Evolutionary conservation across 768 basidiomycete species (phyloP).

Genomic region (Fomitopsis serialis): DNA sequence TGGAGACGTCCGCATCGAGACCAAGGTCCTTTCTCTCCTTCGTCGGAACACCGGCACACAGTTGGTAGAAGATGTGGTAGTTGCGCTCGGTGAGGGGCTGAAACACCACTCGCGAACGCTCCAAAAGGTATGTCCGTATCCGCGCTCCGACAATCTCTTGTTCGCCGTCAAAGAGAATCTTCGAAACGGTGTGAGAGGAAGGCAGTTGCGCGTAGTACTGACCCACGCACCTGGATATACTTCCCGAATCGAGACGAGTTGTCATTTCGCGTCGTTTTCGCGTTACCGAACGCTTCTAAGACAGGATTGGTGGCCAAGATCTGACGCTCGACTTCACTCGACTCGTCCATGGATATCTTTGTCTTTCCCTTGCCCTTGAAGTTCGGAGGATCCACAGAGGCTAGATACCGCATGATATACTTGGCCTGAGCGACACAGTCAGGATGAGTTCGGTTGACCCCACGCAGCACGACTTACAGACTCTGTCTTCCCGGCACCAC

Average conservation of each 20-base stretch:
- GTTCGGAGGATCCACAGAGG: slow-evolving; percentile 87
- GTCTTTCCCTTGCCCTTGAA: slow-evolving; percentile 55
- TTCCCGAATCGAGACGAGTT: slow-evolving; percentile 99
- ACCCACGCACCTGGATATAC: slow-evolving; percentile 84
- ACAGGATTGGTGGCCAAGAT: slow-evolving; percentile 99
- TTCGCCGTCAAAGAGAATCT: slow-evolving; percentile 95
- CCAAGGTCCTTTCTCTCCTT: slow-evolving; percentile 96
- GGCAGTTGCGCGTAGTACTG: background rate
- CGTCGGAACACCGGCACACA: slow-evolving; percentile 92
- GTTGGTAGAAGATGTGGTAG: slow-evolving; percentile 99
- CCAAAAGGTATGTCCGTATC: slow-evolving; percentile 97
- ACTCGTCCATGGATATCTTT: slow-evolving; percentile 74
- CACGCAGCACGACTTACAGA: slow-evolving; percentile 51
- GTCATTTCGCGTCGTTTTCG: slow-evolving; percentile 98
- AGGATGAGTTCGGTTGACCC: background rate
- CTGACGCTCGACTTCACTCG: slow-evolving; percentile 93
- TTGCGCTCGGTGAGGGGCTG: slow-evolving; percentile 96
- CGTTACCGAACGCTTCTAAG: slow-evolving; percentile 98
- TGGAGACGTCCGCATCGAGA: slow-evolving; percentile 75
- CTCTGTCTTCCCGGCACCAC: slow-evolving; percentile 99
- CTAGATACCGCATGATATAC: slow-evolving; percentile 98
- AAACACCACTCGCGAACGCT: slow-evolving; percentile 95
- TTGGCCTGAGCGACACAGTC: slow-evolving; percentile 58
- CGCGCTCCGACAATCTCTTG: slow-evolving; percentile 98
- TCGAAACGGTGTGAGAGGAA: slow-evolving; percentile 10